Percentiles rank a stretch among this genome's conserved stretches.
These are phyloP conservation scores for Nemania diffusa DNA, from an alignment of 2,329 filamentous ascomycete species.

Conservation along the genomic window DNA sequence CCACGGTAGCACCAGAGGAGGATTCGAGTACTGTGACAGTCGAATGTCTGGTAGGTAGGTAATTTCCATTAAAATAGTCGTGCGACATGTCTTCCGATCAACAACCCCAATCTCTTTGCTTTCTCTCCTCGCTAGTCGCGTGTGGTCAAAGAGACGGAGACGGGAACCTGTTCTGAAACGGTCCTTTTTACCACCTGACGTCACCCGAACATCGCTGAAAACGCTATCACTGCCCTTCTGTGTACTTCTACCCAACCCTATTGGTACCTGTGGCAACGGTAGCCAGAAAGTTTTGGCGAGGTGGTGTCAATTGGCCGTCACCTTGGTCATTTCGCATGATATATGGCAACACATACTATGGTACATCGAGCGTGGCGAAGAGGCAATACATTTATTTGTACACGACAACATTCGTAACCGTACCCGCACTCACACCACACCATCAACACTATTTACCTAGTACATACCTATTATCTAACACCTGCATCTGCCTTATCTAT, in stretches of 20 bases:
- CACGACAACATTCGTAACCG: background rate
- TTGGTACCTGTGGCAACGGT: constrained; percentile 16
- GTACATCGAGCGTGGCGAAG: constrained; percentile 1
- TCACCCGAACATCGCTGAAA: constrained; percentile 21
- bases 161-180: constrained; percentile 28
- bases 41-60: constrained; percentile 7
- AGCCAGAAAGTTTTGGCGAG: background rate
- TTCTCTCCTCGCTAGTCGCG: constrained; percentile 8
- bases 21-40: constrained; percentile 15
- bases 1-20: background rate
- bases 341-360: background rate
- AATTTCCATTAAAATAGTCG: constrained; percentile 7
- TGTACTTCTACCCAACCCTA: background rate
- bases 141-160: constrained; percentile 10
- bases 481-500: constrained; percentile 31
- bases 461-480: background rate
- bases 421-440: constrained; percentile 8
- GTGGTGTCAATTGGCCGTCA: constrained; percentile 27
- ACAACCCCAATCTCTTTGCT: constrained; percentile 14
- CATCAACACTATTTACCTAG: background rate
- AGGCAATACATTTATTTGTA: background rate
- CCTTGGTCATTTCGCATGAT: background rate
- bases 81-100: constrained; percentile 30
- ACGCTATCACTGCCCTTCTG: background rate
- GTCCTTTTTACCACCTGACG: constrained; percentile 27